phyloP scores from a whole-genome alignment of 176 grass and related monocot genomes.

The Aegilops speltoides region DNA sequence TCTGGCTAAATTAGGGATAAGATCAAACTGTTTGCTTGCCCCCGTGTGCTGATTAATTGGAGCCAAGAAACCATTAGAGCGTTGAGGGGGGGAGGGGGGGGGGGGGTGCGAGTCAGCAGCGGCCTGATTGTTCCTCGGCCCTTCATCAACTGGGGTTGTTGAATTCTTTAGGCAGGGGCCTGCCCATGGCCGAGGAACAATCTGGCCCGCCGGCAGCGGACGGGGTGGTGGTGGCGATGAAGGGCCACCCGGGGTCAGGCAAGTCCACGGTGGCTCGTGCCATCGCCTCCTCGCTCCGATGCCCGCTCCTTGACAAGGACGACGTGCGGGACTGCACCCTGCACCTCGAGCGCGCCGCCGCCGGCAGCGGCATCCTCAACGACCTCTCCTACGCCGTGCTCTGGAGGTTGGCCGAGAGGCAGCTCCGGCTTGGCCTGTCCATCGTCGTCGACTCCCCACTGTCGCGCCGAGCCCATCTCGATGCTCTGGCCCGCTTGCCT shows the following conservation, averaged over 20 bases:
- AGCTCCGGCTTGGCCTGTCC: slow-evolving; percentile 61
- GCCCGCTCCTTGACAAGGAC: slow-evolving; percentile 89
- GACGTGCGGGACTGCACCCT: slow-evolving; percentile 89
- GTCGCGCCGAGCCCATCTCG: slow-evolving; percentile 58
- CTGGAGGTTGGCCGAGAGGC: slow-evolving; percentile 51
- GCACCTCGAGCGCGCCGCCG: slow-evolving; percentile 40
- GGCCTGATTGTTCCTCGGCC: too few relatives aligned
- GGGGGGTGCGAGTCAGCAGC: not conserved
- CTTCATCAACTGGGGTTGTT: not conserved
- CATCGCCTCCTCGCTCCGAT: slow-evolving; percentile 43
- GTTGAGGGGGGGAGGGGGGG: not conserved
- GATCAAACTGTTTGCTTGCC: not conserved
- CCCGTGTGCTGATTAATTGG: not conserved
- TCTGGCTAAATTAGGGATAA: slow-evolving; percentile 31
- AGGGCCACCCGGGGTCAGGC: slow-evolving; percentile 84
- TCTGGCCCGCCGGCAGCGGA: not conserved
- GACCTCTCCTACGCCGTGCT: slow-evolving; percentile 79
- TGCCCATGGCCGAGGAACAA: slow-evolving; percentile 23
- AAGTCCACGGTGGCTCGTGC: slow-evolving; percentile 77
- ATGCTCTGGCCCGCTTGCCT: slow-evolving; percentile 33
- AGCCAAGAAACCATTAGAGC: slow-evolving; percentile 1
- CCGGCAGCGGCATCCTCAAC: slow-evolving; percentile 34
- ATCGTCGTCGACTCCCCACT: slow-evolving; percentile 73
- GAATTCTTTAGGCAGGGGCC: not conserved
- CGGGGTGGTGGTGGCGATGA: slow-evolving; percentile 72